Evolutionary conservation across 805 yeast species (phyloP), one percentile per base, ranked within the genome.

Genomic region (Kazachstania bromeliacearum): DNA sequence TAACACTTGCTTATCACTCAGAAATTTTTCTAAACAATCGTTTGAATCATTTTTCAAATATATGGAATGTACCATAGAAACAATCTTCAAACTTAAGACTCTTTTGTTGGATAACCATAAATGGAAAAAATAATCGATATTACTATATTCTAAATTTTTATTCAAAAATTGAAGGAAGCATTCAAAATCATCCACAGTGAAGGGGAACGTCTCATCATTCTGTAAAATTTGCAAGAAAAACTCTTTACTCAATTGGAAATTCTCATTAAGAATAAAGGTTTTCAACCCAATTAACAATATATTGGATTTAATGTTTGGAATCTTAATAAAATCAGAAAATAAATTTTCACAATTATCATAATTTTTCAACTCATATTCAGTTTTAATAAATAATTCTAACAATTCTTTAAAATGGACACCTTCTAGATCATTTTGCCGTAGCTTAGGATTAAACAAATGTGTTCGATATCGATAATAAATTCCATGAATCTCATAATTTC

Each of bases 241-340:
- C 35, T 56, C 59, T 35, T 50, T 53, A 13, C 58, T 57, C 16
- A 55, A 35, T 25, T 48, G 52, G 20, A 46, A 32, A 36, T 56
- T 54, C 18, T 47, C 47, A 36, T 47, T 51, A 34, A 44, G 45
- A 10, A 54, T 39, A 32, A 56, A 50, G 3, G 60, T 45, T 25
- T 46, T 43, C 17, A 57, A 40, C 2, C 60, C 61, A 7, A 56
- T 31, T 18, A 43, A 37, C 8, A 52, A 39, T 7, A 50, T 38
- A 1, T 38, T 36, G 1, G 57, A 41, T 20, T 46, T 42, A 17
- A 49, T 34, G 8, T 40, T 37, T 2, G 50, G 48, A 14, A 38
- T 40, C 36, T 53, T 49, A 30, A 57, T 51, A 37, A 50, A 57
- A 13, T 49, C 45, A 7, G 57, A 43, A 33, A 56, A 55, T 8